Base-by-base conservation (phyloP, 495 filamentous ascomycete species). In the Arthonia radiata region DNA sequence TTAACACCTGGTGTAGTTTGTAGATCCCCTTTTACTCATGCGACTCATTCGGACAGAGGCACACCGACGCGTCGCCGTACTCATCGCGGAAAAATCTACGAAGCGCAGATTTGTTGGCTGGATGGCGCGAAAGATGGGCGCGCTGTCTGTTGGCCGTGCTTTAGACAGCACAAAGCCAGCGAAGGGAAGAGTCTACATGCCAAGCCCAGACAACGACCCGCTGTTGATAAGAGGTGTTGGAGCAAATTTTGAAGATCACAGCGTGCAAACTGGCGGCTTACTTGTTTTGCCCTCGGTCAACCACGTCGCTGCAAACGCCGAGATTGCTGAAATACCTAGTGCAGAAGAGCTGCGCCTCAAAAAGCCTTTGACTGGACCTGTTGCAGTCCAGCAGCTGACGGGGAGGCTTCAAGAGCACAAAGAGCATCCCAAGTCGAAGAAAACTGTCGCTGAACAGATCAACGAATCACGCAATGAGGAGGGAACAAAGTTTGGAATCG, bases 1-100 rank as follows among this genome's bases (percentile, higher is more conserved):
- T 12, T 17, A 26, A 26, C 15, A 26, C 8, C 12, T 13, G n/a
- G 18, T 13, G 10, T 22, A 83, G 69, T 99, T 99, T 38, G 79
- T 94, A 37, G 86, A 99, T 39, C 82, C 81, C 18, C 59, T 99
- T 17, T 76, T 94, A 31, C 59, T 99, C 14, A 86, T 89, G 64
- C 78, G 82, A 25, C 73, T 76, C 4, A 61, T 94, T 13, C 68
- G 74, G 31, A 68, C 59, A 32, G 81, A 92, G 53, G 71, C 77
- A 25, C 67, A 76, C 26, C 76, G 86, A 29, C 75, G 86, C 10
- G 77, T 90, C 31, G 71, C 77, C 29, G 81, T 86, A 41, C 68
- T 99, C 5, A 86, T 89, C 31, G 86, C 86, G 3, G 81, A 83
- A 30, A 91, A 91, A 38, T 93, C 82, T 4, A 86, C 93, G 53